A percentile compares a stretch with the other conserved stretches of the same genome.
phyloP scores from a whole-genome alignment of 1,284 basidiomycete genomes.

The Gastroboletus turbinatus region DNA sequence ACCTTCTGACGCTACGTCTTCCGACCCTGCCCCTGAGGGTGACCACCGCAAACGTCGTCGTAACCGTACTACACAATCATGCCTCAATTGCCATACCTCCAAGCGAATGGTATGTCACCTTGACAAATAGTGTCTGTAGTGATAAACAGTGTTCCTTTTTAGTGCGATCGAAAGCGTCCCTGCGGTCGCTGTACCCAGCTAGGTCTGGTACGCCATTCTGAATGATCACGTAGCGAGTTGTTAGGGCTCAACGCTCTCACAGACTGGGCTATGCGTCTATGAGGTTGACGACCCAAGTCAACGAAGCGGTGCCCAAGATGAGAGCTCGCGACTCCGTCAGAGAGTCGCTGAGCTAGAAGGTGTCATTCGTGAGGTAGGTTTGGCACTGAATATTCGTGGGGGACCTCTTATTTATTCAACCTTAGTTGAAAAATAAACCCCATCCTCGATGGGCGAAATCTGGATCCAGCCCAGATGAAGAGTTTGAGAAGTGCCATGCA shows the following conservation, averaged over 20 bases:
- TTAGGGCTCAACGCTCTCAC: slow-evolving; percentile 7
- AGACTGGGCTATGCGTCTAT: slow-evolving; percentile 83
- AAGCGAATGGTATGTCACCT: slow-evolving; percentile 72
- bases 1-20: slow-evolving; percentile 17
- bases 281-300: slow-evolving; percentile 78
- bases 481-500: slow-evolving; percentile 28
- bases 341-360: slow-evolving; percentile 82
- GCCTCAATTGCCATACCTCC: slow-evolving; percentile 70
- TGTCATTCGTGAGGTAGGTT: slow-evolving; percentile 71
- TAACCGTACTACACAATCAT: slow-evolving; percentile 66
- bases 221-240: not conserved
- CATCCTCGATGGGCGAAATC: slow-evolving; percentile 62
- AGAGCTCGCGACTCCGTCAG: slow-evolving; percentile 64
- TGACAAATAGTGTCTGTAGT: not conserved
- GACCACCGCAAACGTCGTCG: slow-evolving; percentile 58
- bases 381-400: not conserved
- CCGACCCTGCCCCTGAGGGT: slow-evolving; percentile 30
- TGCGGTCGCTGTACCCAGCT: slow-evolving; percentile 75
- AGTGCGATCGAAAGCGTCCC: slow-evolving; percentile 74
- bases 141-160: not conserved
- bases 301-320: slow-evolving; percentile 53
- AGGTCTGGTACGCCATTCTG: slow-evolving; percentile 50
- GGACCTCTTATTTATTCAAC: slow-evolving; percentile 5
- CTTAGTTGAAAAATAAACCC: slow-evolving; percentile 66
- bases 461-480: slow-evolving; percentile 25